Percentiles rank a stretch among this genome's conserved stretches.
phyloP scores from a whole-genome alignment of 2,329 filamentous ascomycete species.

The Cercospora canescens region DNA sequence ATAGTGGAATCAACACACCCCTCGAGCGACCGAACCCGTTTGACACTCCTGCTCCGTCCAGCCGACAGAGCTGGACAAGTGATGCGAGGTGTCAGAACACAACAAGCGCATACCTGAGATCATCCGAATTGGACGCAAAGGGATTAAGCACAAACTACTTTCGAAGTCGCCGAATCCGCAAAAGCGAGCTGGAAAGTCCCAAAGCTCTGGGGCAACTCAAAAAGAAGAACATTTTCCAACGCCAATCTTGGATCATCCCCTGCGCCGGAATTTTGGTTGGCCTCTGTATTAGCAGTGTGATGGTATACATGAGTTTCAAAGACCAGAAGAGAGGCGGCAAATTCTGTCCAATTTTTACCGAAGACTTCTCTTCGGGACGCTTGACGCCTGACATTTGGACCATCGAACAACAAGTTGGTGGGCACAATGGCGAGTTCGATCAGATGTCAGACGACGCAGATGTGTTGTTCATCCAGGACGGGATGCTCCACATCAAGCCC shows the following conservation, averaged over 20 bases:
- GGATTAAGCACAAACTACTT: background rate
- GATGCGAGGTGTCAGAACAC: background rate
- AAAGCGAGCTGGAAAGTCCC: background rate
- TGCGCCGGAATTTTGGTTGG: conserved; percentile 70
- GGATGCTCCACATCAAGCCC: conserved; percentile 71
- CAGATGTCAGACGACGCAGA: conserved; percentile 70
- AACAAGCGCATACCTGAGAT: background rate
- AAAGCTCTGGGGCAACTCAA: background rate
- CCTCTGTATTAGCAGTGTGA: conserved; percentile 53
- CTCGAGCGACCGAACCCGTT: background rate
- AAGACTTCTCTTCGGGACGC: conserved; percentile 60
- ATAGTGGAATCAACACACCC: background rate
- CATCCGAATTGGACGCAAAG: background rate
- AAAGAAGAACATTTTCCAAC: background rate
- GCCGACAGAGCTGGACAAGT: background rate
- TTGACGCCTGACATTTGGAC: conserved; percentile 64
- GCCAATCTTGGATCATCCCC: conserved; percentile 60
- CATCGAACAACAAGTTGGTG: conserved; percentile 72
- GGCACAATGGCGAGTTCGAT: conserved; percentile 80
- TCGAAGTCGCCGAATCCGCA: background rate
- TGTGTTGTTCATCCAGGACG: conserved; percentile 72
- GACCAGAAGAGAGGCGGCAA: conserved; percentile 70
- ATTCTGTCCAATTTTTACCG: conserved; percentile 68
- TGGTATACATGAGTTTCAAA: conserved; percentile 73
- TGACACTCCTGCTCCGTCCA: background rate